These are phyloP conservation scores for Botryotinia convoluta DNA, from an alignment of 2,329 filamentous ascomycete species.

Conservation along the genomic window DNA sequence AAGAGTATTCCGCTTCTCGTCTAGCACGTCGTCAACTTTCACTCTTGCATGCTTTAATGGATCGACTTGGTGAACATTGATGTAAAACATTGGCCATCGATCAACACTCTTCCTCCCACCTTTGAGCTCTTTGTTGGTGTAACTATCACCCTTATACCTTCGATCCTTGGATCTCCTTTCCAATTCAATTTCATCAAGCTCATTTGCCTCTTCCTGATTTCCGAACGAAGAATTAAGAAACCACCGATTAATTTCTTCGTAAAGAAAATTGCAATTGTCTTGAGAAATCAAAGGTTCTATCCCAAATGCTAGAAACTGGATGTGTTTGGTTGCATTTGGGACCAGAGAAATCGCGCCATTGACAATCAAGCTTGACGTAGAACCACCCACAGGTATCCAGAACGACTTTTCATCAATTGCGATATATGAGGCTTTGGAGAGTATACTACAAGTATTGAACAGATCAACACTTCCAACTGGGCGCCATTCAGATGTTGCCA, in stretches of 20 bases:
- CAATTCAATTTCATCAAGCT: slow-evolving; percentile 41
- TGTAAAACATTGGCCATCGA: slow-evolving; percentile 83
- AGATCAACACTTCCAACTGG: slow-evolving; percentile 20
- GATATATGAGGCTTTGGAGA: slow-evolving; percentile 65
- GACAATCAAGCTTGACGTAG: slow-evolving; percentile 59
- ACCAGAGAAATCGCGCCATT: slow-evolving; percentile 68
- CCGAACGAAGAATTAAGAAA: slow-evolving; percentile 80
- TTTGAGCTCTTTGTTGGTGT: slow-evolving; percentile 52
- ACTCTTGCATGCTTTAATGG: not conserved
- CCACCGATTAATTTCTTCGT: slow-evolving; percentile 72
- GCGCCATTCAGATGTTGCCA: not conserved
- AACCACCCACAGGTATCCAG: slow-evolving; percentile 73
- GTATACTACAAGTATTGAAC: slow-evolving; percentile 47
- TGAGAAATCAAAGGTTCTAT: slow-evolving; percentile 61
- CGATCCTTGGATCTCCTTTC: slow-evolving; percentile 40
- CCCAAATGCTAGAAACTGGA: slow-evolving; percentile 81
- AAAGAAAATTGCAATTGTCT: slow-evolving; percentile 62
- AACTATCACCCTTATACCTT: slow-evolving; percentile 47
- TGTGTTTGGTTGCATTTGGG: slow-evolving; percentile 67
- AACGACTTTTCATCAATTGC: slow-evolving; percentile 49
- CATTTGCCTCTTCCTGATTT: slow-evolving; percentile 46
- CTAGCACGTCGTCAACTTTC: slow-evolving; percentile 44
- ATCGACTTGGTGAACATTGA: slow-evolving; percentile 56
- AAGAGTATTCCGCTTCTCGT: slow-evolving; percentile 45
- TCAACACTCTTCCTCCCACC: slow-evolving; percentile 64